Base-by-base conservation (phyloP, 1,284 basidiomycete genomes). In the Malassezia brasiliensis region DNA sequence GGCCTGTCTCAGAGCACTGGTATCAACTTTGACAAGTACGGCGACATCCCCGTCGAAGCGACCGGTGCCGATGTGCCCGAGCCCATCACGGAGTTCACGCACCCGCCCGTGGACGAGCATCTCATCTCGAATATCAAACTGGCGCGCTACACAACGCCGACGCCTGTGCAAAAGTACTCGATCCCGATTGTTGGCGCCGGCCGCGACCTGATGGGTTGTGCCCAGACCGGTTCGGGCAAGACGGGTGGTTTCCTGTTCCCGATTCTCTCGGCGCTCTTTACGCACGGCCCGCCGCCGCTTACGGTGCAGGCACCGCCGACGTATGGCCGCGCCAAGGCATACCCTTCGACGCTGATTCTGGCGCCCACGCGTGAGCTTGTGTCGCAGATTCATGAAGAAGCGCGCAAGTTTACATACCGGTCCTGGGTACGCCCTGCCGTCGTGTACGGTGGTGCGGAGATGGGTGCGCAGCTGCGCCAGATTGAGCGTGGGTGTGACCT, bases 11-110 rank as follows among this genome's bases (percentile, higher is more conserved):
- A 91, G 76, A 85, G 89, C 70, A 94, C 91, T 47, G 94, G 94
- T 65, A 96, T 99, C 80, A 99, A 99, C 81, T 99, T 99, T 74
- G 94, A 98, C 81, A 94, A 94, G 79, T 99, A 98, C 76, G 91
- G 94, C 76, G 93, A 98, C 77, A 98, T 98, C 73, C 94, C 94
- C 63, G 91, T 99, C 67, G 94, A 98, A 79, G 93, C 90, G 40
- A 96, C 90, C 47, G 94, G 94, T 66, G 83, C 85, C 59, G 88
- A 87, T 65, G 91, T 94, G 22, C 94, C 94, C 61, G 93, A 96
- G 52, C 90, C 93, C 48, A 83, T 96, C 66, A 82, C 77, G 63
- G 82, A 84, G 56, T 99, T 99, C 79, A 86, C 85, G 53, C 83
- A 81, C 72, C 86, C 90, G 47, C 91, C 90, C 62, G 80, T 99